Base-by-base conservation (phyloP, 1,284 basidiomycete species). In the Hemileia vastatrix region DNA sequence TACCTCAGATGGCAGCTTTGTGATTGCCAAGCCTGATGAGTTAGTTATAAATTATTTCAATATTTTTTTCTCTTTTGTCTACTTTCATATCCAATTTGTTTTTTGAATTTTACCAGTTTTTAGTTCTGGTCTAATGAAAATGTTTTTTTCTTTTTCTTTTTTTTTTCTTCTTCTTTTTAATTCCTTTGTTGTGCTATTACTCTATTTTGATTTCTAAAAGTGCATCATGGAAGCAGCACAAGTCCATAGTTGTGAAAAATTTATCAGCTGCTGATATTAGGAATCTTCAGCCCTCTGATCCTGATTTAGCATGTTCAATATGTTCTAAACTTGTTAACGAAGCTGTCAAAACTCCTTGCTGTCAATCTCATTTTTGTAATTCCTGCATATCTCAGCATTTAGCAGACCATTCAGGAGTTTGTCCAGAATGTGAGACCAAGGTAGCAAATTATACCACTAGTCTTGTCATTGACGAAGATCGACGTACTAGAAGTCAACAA, bases 1-100 rank as follows among this genome's bases (percentile, higher is more conserved):
- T 65, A 96, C 92, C 1, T 90, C 92, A 1, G 92, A 96, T 72
- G 92, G 93, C 67, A 90, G 90, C 52, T 96, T 92, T 77, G 92
- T 96, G 9, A 88, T 92, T 52, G 92, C 92, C 0, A 86, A 93
- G 69, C 90, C 92, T 0, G 92, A 96, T 77, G 82, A 83, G 88
- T 91, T 79, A 73, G 90, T 82, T 18, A 31, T 53, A 55, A n/a
- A n/a, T n/a, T n/a, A n/a, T n/a, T n/a, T n/a, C n/a, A n/a, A n/a
- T n/a, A n/a, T n/a, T n/a, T n/a, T n/a, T n/a, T n/a, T n/a, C n/a
- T n/a, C n/a, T n/a, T 55, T 44, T 8, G 8, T 19, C 36, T 19
- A 23, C n/a, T n/a, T n/a, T n/a, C n/a, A n/a, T n/a, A n/a, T n/a
- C n/a, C n/a, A n/a, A n/a, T n/a, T n/a, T n/a, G n/a, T n/a, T n/a